Evolutionary conservation across 148 eudicot species (phyloP), one percentile per base, ranked within the genome.

Genomic region (Talinum fruticosum): DNA sequence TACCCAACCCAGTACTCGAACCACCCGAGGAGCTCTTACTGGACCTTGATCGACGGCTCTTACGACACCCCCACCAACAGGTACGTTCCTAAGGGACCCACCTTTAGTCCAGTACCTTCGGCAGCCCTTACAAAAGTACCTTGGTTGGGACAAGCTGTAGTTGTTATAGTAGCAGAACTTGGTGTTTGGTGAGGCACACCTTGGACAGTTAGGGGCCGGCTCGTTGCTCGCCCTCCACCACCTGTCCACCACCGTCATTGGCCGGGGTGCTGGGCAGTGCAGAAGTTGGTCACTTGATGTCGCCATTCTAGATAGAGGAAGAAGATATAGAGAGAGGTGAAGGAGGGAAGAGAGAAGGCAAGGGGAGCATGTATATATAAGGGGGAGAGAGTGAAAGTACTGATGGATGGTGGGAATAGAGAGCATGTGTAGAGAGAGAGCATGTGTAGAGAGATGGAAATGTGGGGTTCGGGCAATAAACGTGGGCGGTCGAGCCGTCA

Each of bases 151-250:
- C 23, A 81, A 72, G 74, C 86, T 86, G 76, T 86, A 86, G 49
- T 86, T 86, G 79, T 86, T 86, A 76, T 86, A 86, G 76, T 86
- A 83, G 32, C 88, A 86, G 51, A 86, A 86, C 29, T 86, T 86
- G 28, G 88, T 86, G 51, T 83, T 83, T 0, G 80, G 65, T 23
- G 88, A 86, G 37, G 82, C 86, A 19, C 88, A 86, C 14, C 88
- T 80, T 1, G 88, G 88, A 72, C 88, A 86, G 32, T 81, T 76
- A 0, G 85, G 84, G 2, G 84, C 84, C n/a, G 84, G 78, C 35
- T 69, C 71, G 3, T 76, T 64, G 72, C 74, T 68, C 1, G 73
- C 82, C 65, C 84, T 82, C 87, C 84, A 85, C 38, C 78, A 32
- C 4, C 84, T 64, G 64, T 85, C 84, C 69, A 77, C 84, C 69